Percentiles rank a stretch among this genome's conserved stretches.
phyloP scores from a whole-genome alignment of 1,284 basidiomycete species.

The Apiotrichum montevideense region DNA sequence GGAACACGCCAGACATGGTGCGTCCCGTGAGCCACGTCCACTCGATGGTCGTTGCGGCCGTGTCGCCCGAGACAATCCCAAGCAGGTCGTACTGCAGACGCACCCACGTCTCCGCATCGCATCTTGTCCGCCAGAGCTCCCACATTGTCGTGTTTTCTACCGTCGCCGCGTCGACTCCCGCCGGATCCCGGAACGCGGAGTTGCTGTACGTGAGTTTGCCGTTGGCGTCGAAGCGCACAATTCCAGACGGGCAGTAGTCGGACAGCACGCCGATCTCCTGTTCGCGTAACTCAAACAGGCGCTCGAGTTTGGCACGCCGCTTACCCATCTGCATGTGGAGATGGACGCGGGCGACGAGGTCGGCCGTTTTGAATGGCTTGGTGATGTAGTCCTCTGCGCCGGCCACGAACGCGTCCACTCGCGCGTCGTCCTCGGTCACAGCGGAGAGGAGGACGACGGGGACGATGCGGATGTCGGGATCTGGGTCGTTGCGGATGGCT shows the following conservation, averaged over 20 bases:
- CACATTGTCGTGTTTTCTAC: slow-evolving; percentile 15
- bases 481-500: slow-evolving; percentile 15
- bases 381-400: slow-evolving; percentile 47
- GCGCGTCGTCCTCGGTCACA: slow-evolving; percentile 29
- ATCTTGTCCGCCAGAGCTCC: slow-evolving; percentile 16
- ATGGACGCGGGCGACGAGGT: slow-evolving; percentile 47
- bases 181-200: slow-evolving; percentile 23
- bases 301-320: slow-evolving; percentile 35
- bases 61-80: slow-evolving; percentile 5
- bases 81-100: neutral
- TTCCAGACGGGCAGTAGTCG: slow-evolving; percentile 41
- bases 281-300: slow-evolving; percentile 29
- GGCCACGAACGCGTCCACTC: slow-evolving; percentile 39
- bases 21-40: slow-evolving; percentile 39
- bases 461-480: slow-evolving; percentile 15
- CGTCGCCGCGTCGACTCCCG: slow-evolving; percentile 7
- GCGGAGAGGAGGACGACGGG: slow-evolving; percentile 35
- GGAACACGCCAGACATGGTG: slow-evolving; percentile 29
- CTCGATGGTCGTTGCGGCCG: slow-evolving; percentile 16
- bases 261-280: slow-evolving; percentile 40
- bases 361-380: slow-evolving; percentile 45
- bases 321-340: slow-evolving; percentile 44
- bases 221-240: slow-evolving; percentile 26
- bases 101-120: slow-evolving; percentile 16
- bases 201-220: slow-evolving; percentile 34